phyloP scores from a whole-genome alignment of 208 protist species.

The Vickermania ingenoplastis region DNA sequence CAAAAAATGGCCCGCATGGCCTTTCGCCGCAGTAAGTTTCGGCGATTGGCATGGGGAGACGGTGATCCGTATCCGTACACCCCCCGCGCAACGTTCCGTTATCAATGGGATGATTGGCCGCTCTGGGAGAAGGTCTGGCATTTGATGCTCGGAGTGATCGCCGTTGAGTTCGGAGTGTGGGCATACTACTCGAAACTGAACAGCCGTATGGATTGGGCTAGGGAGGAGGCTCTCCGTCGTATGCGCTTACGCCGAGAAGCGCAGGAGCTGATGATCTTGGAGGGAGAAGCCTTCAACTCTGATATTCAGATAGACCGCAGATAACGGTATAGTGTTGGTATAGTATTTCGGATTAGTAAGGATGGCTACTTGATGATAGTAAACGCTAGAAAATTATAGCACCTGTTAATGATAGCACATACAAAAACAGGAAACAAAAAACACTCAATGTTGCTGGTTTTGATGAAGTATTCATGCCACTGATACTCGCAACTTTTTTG shows the following conservation, averaged over 20 bases:
- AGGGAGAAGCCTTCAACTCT: slow-evolving; percentile 66
- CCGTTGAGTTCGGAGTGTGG: slow-evolving; percentile 66
- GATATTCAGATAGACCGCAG: slow-evolving; percentile 72
- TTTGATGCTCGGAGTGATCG: slow-evolving; percentile 40
- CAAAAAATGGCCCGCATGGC: slow-evolving; percentile 88
- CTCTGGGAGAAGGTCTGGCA: slow-evolving; percentile 88
- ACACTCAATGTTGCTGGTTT: neutral
- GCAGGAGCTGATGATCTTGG: slow-evolving; percentile 84
- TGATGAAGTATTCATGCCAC: neutral
- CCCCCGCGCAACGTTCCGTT: slow-evolving; percentile 81
- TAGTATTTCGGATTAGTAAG: too few relatives aligned
- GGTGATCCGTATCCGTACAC: slow-evolving; percentile 86
- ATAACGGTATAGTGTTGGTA: slow-evolving; percentile 18
- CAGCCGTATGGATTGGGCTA: slow-evolving; percentile 80
- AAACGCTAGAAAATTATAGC: too few relatives aligned
- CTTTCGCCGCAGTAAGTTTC: slow-evolving; percentile 81
- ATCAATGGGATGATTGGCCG: slow-evolving; percentile 87
- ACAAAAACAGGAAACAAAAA: too few relatives aligned
- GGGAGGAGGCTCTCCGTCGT: slow-evolving; percentile 80
- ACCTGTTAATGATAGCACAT: too few relatives aligned
- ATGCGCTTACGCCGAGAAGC: slow-evolving; percentile 84
- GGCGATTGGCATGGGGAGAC: slow-evolving; percentile 80
- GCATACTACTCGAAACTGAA: slow-evolving; percentile 82
- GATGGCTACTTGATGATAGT: too few relatives aligned
- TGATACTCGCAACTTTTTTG: neutral